phyloP scores from a whole-genome alignment of 2,329 filamentous ascomycete genomes.

The Sclerotinia sclerotiorum region DNA sequence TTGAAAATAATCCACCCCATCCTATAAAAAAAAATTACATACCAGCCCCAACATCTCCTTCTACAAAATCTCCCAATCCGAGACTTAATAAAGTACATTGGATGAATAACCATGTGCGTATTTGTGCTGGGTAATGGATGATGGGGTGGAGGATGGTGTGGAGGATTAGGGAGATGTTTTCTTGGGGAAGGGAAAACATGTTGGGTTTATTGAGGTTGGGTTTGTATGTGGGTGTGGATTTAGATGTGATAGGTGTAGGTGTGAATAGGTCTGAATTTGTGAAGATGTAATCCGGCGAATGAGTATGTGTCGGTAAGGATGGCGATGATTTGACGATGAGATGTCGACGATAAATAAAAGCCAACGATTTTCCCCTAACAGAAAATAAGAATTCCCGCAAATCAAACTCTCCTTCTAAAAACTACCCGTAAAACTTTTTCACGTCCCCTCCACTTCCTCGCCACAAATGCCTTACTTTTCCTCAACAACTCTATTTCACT shows the following conservation, averaged over 20 bases:
- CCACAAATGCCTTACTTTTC: slow-evolving; percentile 13
- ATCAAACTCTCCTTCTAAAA: not conserved
- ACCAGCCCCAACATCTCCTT: not conserved
- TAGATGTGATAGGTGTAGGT: not conserved
- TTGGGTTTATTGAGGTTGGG: not conserved
- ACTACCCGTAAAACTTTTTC: not conserved
- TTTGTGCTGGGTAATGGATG: not conserved
- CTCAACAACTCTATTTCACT: slow-evolving; percentile 13
- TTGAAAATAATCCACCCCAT: too few relatives aligned
- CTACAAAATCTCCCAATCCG: slow-evolving; percentile 2
- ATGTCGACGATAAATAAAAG: not conserved
- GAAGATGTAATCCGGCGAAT: not conserved
- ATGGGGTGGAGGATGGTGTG: not conserved
- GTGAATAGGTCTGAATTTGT: not conserved
- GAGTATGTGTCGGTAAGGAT: not conserved
- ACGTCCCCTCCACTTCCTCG: not conserved
- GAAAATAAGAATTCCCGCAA: not conserved
- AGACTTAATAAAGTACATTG: slow-evolving; percentile 6
- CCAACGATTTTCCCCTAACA: not conserved
- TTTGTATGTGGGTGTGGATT: not conserved
- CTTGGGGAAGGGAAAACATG: not conserved
- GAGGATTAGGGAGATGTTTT: not conserved
- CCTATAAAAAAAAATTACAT: too few relatives aligned
- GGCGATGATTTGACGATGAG: not conserved
- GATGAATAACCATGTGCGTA: not conserved